A percentile compares a stretch with the other conserved stretches of the same genome.
Evolutionary conservation across 2,329 filamentous ascomycete species (phyloP).

Genomic region (Ascosphaera acerosa): DNA sequence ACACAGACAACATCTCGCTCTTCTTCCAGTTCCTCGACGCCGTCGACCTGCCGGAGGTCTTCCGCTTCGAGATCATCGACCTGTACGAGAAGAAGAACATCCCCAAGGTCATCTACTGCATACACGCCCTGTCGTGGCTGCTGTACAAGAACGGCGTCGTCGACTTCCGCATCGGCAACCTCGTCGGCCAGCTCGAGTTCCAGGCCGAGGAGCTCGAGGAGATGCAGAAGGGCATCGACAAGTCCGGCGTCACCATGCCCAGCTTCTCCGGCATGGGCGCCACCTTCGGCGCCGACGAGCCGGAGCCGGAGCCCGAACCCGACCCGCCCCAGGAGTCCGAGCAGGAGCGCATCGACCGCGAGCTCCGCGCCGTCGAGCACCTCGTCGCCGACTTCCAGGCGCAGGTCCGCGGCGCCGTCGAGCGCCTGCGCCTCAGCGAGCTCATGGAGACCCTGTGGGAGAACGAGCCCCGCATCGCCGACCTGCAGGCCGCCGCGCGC

Average conservation of each 20-base stretch:
- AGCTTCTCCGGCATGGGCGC: conserved; percentile 95
- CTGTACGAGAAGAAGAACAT: conserved; percentile 99
- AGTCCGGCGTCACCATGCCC: conserved; percentile 83
- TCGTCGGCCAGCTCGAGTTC: conserved; percentile 89
- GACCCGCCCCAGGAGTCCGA: conserved; percentile 61
- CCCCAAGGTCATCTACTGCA: conserved; percentile 96
- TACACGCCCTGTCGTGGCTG: conserved; percentile 93
- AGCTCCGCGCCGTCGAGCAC: conserved; percentile 50
- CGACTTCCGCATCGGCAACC: conserved; percentile 84
- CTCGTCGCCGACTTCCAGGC: conserved; percentile 59
- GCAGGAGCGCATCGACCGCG: conserved; percentile 62
- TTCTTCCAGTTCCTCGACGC: conserved; percentile 90
- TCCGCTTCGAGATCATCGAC: conserved; percentile 91
- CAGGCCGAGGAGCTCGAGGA: conserved; percentile 94
- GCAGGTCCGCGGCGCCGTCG: conserved; percentile 56
- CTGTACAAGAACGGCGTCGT: conserved; percentile 86
- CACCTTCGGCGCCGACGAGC: conserved; percentile 68
- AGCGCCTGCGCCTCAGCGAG: conserved; percentile 50
- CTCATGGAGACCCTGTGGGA: conserved; percentile 84
- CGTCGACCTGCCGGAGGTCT: conserved; percentile 77
- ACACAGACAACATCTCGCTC: conserved; percentile 92
- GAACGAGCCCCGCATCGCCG: conserved; percentile 47
- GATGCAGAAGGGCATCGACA: conserved; percentile 90
- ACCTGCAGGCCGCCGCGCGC: conserved; percentile 66
- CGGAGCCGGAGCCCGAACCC: conserved; percentile 48